Conservation (phyloP, 2,329 filamentous ascomycete species). For the Sporothrix dimorphospora region DNA sequence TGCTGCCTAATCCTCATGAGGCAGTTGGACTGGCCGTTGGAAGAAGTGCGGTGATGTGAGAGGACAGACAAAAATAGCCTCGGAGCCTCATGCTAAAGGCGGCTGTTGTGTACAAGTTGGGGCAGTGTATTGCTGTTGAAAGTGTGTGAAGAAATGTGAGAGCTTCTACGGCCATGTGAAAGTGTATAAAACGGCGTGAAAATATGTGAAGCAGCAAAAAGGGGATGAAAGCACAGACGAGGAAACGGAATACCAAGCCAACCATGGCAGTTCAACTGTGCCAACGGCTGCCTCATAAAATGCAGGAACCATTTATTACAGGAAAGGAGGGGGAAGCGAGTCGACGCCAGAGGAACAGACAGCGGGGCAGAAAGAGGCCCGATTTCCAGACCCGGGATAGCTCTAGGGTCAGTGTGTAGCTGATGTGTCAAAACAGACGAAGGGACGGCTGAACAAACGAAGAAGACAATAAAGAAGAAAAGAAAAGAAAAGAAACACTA, state of each 20-base stretch:
- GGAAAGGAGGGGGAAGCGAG: neutral
- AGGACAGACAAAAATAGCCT: neutral
- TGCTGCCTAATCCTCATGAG: constrained; percentile 2
- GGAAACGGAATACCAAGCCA: neutral
- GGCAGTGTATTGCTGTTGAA: neutral
- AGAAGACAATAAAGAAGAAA: neutral
- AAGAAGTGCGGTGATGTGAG: neutral
- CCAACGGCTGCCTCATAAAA: neutral
- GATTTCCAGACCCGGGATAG: neutral
- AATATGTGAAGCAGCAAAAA: neutral
- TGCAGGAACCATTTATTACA: neutral
- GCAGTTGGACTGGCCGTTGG: too few relatives aligned
- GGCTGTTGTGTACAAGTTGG: neutral
- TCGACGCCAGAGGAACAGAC: neutral
- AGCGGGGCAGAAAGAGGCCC: neutral
- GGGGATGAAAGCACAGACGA: neutral
- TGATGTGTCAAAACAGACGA: neutral
- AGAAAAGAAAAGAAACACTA: neutral
- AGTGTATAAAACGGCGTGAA: neutral
- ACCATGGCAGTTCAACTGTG: neutral
- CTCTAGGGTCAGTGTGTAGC: too few relatives aligned
- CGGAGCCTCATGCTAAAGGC: neutral
- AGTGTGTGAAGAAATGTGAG: neutral
- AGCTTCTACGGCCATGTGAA: neutral
- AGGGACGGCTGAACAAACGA: neutral